A percentile compares a stretch with the other conserved stretches of the same genome.
These are phyloP conservation scores for Talaromyces wortmannii DNA, from an alignment of 495 filamentous ascomycete species.

Conservation along the genomic window DNA sequence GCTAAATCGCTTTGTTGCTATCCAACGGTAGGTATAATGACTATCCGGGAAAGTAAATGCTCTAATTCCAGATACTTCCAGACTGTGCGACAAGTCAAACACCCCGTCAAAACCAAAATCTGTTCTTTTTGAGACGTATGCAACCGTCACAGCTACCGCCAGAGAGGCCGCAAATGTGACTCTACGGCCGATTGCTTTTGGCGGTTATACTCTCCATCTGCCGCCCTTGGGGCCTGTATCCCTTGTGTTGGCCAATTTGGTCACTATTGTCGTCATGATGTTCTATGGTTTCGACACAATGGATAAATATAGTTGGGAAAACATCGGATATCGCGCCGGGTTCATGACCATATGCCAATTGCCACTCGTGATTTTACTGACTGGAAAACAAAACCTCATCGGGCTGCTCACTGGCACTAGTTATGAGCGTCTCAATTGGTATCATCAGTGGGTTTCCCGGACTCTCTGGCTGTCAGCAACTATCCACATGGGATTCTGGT, in stretches of 20 bases:
- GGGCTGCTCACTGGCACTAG: constrained; percentile 60
- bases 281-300: constrained; percentile 33
- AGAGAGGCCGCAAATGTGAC: constrained; percentile 65
- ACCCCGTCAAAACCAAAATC: constrained; percentile 62
- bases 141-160: constrained; percentile 59
- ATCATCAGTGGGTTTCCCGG: constrained; percentile 74
- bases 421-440: constrained; percentile 76
- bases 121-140: constrained; percentile 45
- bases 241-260: constrained; percentile 30
- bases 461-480: constrained; percentile 68
- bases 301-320: constrained; percentile 51
- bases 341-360: constrained; percentile 75
- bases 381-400: constrained; percentile 71
- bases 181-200: constrained; percentile 41
- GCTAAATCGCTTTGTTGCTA: constrained; percentile 31
- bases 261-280: constrained; percentile 31
- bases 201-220: constrained; percentile 39
- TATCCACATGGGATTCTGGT: constrained; percentile 70
- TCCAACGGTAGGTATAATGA: constrained; percentile 36
- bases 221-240: constrained; percentile 28
- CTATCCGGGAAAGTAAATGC: neutral
- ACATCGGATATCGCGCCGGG: constrained; percentile 68
- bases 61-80: constrained; percentile 4
- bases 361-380: constrained; percentile 73
- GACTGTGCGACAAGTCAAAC: constrained; percentile 19